Base-by-base conservation (phyloP, 352 stramenopile genomes). In the Phytophthora brassicae region DNA sequence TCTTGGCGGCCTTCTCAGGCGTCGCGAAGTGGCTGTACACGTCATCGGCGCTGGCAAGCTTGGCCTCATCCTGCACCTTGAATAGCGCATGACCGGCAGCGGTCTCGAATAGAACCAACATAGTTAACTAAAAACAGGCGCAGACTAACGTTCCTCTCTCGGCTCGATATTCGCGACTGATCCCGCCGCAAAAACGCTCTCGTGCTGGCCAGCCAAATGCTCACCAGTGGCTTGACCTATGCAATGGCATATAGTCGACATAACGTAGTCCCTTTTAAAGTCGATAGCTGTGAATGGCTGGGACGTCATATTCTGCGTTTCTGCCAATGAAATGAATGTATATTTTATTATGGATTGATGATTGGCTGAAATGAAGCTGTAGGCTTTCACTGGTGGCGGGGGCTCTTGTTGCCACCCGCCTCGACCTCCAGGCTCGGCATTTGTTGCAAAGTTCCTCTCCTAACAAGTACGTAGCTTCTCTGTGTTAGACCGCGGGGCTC, bases 31-130 rank as follows among this genome's bases (percentile, higher is more conserved):
- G 79, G 71, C 98, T 94, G 68, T 81, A 92, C 49, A 98, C 89
- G 66, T 96, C 88, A 45, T 97, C 92, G 45, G 86, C 79, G 58
- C 84, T 93, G 57, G 86, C 77, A 35, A 98, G 49, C 76, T 97
- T 98, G 60, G 85, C 84, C 65, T 98, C 92, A 72, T 98, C 90
- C 73, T 96, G 82, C 61, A 99, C 95, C 88, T 99, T 99, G 71
- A 99, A 99, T 24, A 99, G 86, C 58, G 97, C 98, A 77, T 99
- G 99, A 41, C 98, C 98, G 56, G 96, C 97, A 16, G 97, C 93
- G 33, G 98, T 99, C 78, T 99, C 98, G 70, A 99, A 99, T 31
- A 99, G 83, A 60, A 99, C 94, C 58, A 99, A 85, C 97, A 99
- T 43, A 8, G n/a, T n/a, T n/a, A n/a, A n/a, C n/a, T n/a, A n/a